Percentiles rank a stretch among this genome's conserved stretches.
Evolutionary conservation across 1,284 basidiomycete species (phyloP).

Genomic region (Trametes versicolor): DNA sequence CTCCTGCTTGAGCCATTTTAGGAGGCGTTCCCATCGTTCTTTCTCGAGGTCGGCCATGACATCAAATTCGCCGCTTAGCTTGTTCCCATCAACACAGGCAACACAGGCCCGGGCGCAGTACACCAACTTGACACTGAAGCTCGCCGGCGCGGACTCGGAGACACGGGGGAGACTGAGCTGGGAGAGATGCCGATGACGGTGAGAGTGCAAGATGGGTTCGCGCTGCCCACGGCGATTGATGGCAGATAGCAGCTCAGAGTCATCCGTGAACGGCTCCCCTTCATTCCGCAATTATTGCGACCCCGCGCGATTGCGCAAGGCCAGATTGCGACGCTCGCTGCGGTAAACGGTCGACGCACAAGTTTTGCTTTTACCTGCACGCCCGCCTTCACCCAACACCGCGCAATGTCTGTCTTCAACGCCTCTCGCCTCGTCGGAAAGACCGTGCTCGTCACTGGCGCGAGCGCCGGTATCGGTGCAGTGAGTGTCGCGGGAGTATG

Average conservation of each 20-base stretch:
- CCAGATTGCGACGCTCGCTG: neutral
- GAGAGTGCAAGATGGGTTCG: slow-evolving; percentile 23
- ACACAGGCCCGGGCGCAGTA: neutral
- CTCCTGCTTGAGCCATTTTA: slow-evolving; percentile 60
- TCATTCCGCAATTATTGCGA: slow-evolving; percentile 37
- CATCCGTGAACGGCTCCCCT: slow-evolving; percentile 33
- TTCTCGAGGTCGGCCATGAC: slow-evolving; percentile 36
- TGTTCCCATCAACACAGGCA: slow-evolving; percentile 11
- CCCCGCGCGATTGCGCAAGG: slow-evolving; percentile 17
- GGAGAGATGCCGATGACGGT: slow-evolving; percentile 26
- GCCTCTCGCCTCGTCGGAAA: slow-evolving; percentile 81
- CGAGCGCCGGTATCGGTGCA: slow-evolving; percentile 85
- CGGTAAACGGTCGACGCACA: neutral
- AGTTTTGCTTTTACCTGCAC: neutral
- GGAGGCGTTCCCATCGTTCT: slow-evolving; percentile 59
- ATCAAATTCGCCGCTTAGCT: slow-evolving; percentile 14
- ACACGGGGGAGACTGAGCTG: slow-evolving; percentile 7
- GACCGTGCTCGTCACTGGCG: slow-evolving; percentile 88
- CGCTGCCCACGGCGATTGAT: slow-evolving; percentile 30
- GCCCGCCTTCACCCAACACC: slow-evolving; percentile 27
- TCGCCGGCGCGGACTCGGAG: slow-evolving; percentile 1
- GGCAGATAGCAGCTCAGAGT: slow-evolving; percentile 32
- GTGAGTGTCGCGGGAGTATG: slow-evolving; percentile 50
- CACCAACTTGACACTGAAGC: neutral
- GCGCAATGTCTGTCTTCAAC: slow-evolving; percentile 81